Conservation (phyloP, 1,139 yeast species). For the Lodderomyces metapsilosis region DNA sequence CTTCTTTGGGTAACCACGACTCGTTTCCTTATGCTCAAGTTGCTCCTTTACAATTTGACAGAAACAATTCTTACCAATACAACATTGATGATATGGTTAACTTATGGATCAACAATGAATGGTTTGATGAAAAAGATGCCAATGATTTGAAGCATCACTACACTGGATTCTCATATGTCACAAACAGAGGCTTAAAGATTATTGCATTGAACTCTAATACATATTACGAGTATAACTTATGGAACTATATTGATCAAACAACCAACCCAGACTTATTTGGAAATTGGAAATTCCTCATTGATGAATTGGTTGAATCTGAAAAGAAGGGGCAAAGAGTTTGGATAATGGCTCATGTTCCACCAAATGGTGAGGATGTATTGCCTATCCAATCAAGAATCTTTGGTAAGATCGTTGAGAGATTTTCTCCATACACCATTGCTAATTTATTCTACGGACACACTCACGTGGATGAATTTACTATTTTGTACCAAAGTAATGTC, state of each 20-base stretch:
- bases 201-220: conserved; percentile 66
- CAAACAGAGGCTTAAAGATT: conserved; percentile 56
- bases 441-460: conserved; percentile 75
- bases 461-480: conserved; percentile 65
- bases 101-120: conserved; percentile 48
- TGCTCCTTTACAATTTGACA: conserved; percentile 43
- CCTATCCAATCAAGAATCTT: conserved; percentile 60
- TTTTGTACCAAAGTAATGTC: conserved; percentile 46
- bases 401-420: conserved; percentile 59
- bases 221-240: conserved; percentile 63
- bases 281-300: conserved; percentile 57
- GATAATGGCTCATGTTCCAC: conserved; percentile 70
- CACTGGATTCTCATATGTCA: conserved; percentile 60
- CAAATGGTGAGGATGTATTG: conserved; percentile 51
- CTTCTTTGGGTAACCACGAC: conserved; percentile 72
- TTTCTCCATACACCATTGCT: conserved; percentile 67
- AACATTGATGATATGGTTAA: conserved; percentile 47
- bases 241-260: conserved; percentile 56
- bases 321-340: conserved; percentile 59
- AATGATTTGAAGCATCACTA: conserved; percentile 40
- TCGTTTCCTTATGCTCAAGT: conserved; percentile 73
- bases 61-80: conserved; percentile 50
- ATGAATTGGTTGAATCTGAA: conserved; percentile 62
- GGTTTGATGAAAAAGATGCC: conserved; percentile 28
- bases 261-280: conserved; percentile 63